A percentile compares a stretch with the other conserved stretches of the same genome.
These are phyloP conservation scores for Pseudocercospora cruenta DNA, from an alignment of 2,329 filamentous ascomycete species.

Conservation along the genomic window DNA sequence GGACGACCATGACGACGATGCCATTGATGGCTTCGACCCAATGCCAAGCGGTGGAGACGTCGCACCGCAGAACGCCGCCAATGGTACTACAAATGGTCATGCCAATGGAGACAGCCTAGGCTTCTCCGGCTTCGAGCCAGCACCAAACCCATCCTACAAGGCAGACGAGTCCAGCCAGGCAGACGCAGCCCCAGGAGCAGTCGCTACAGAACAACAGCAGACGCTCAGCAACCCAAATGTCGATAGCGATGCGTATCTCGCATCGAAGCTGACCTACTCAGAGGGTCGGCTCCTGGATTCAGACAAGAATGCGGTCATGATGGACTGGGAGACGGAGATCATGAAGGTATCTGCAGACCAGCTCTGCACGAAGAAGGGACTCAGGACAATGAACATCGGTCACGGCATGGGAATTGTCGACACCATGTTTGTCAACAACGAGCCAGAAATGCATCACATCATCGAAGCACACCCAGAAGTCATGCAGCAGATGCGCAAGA, in stretches of 20 bases:
- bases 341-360: slow-evolving; percentile 52
- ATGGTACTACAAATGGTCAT: slow-evolving; percentile 27
- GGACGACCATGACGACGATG: slow-evolving; percentile 47
- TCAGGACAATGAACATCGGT: slow-evolving; percentile 55
- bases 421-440: slow-evolving; percentile 49
- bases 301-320: slow-evolving; percentile 57
- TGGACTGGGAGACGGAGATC: slow-evolving; percentile 57
- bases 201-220: slow-evolving; percentile 19
- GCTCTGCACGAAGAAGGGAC: slow-evolving; percentile 43
- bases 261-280: slow-evolving; percentile 52
- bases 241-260: slow-evolving; percentile 53
- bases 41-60: slow-evolving; percentile 25
- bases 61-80: slow-evolving; percentile 16
- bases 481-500: slow-evolving; percentile 48
- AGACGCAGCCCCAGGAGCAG: slow-evolving; percentile 23
- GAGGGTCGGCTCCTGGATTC: slow-evolving; percentile 53
- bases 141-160: slow-evolving; percentile 39
- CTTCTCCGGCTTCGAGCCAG: slow-evolving; percentile 37
- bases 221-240: slow-evolving; percentile 43
- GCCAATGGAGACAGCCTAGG: slow-evolving; percentile 30
- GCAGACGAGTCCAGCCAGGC: slow-evolving; percentile 31
- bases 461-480: slow-evolving; percentile 57
- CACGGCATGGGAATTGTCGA: slow-evolving; percentile 58
- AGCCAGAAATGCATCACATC: slow-evolving; percentile 53
- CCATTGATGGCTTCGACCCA: slow-evolving; percentile 41